Percentiles rank a stretch among this genome's conserved stretches.
These are phyloP conservation scores for Pseudonitzschia pungens DNA, from an alignment of 108 stramenopile genomes.

Conservation along the genomic window DNA sequence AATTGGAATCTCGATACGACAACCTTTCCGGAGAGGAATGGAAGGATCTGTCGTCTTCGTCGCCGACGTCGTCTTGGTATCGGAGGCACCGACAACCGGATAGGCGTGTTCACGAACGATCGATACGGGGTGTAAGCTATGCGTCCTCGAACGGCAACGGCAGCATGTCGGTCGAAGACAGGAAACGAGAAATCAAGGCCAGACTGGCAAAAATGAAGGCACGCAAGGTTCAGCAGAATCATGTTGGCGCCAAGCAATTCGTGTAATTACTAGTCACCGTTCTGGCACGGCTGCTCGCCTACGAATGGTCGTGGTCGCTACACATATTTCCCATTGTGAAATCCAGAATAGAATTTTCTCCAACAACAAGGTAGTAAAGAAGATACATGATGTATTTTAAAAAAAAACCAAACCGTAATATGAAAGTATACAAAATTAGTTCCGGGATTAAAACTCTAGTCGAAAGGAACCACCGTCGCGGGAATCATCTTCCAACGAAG, in stretches of 20 bases:
- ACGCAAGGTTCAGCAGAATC: neutral
- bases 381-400: too few relatives aligned
- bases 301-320: neutral
- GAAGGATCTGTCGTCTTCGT: constrained; percentile 33
- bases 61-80: constrained; percentile 70
- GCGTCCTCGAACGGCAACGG: neutral
- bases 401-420: too few relatives aligned
- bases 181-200: constrained; percentile 32
- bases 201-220: constrained; percentile 26
- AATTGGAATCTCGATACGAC: constrained; percentile 53
- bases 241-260: neutral
- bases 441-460: neutral
- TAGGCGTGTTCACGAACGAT: constrained; percentile 24
- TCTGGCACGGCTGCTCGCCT: neutral
- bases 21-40: constrained; percentile 43
- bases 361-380: too few relatives aligned
- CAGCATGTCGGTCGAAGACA: constrained; percentile 9
- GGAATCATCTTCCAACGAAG: neutral
- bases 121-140: neutral
- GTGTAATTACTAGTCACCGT: neutral
- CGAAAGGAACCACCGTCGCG: neutral
- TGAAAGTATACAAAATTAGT: too few relatives aligned
- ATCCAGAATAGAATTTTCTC: too few relatives aligned
- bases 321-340: neutral
- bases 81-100: constrained; percentile 64